Base-by-base conservation (phyloP, 352 stramenopile genomes). In the Thalassiosira delicatula region DNA sequence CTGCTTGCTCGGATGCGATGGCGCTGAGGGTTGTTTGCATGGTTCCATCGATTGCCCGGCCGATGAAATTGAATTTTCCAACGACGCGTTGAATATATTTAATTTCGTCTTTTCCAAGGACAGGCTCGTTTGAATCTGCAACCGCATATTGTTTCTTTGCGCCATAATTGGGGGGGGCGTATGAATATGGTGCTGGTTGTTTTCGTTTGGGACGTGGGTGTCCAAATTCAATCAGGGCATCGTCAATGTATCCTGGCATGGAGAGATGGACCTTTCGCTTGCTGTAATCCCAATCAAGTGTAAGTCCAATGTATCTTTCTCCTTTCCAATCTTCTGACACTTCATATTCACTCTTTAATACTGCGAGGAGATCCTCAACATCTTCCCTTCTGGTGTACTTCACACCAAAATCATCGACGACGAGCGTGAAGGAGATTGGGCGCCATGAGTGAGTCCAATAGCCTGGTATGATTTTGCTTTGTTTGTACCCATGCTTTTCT, bases 351-450 rank as follows among this genome's bases (percentile, higher is more conserved):
- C 3, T n/a, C 32, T 59, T 17, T 11, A 82, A 35, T 30, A 40
- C 40, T 23, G n/a, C 29, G 1, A 80, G 11, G 27, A 87, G 63
- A 61, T 81, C 60, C 25, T 78, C 23, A 4, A 40, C 80, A 74
- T 84, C 25, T 3, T 40, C 1, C 35, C 75, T 1, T 27, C 49
- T 23, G 1, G 57, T 42, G 62, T 85, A 86, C 73, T 84, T 76
- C 25, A 88, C 37, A 12, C 66, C 70, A 65, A 88, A 88, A 68
- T 86, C 75, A 57, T 88, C 71, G 14, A 86, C 82, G 21, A 79
- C 63, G 1, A 88, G 49, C 0, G 65, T 75, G 56, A 88, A 88
- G 37, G 37, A 14, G 37, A 46, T 46, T 46, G 37, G 14, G 7
- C 14, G 37, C 37, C 37, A 46, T 46, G 7, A 14, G 14, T 46